These are phyloP conservation scores for Auricularia auricula-judae DNA, from an alignment of 768 basidiomycete genomes.

Conservation along the genomic window DNA sequence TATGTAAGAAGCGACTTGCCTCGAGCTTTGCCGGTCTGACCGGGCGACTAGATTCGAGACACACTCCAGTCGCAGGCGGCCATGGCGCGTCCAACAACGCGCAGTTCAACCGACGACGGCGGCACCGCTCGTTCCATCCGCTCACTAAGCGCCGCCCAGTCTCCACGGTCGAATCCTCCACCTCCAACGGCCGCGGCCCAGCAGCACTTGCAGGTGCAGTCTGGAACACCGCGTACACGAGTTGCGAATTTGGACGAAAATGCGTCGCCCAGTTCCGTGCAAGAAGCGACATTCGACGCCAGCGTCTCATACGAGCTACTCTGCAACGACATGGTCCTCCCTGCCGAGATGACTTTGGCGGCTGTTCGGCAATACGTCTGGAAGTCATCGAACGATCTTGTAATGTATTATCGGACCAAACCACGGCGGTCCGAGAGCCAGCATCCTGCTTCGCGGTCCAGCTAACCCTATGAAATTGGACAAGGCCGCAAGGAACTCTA, in stretches of 20 bases:
- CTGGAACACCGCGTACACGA: slow-evolving; percentile 1
- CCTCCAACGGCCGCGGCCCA: slow-evolving; percentile 6
- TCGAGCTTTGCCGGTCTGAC: not conserved
- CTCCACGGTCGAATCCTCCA: slow-evolving; percentile 2
- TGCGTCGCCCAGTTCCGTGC: not conserved
- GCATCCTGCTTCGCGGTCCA: too few species aligned
- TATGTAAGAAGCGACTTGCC: slow-evolving; percentile 40
- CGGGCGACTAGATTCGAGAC: not conserved
- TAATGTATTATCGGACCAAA: slow-evolving; percentile 60
- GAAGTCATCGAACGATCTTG: slow-evolving; percentile 62
- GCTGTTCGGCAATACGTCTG: slow-evolving; percentile 85
- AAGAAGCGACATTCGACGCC: slow-evolving; percentile 25
- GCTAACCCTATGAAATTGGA: too few species aligned
- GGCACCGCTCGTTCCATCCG: not conserved
- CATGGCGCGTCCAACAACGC: not conserved
- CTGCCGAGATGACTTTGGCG: slow-evolving; percentile 81
- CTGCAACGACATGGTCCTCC: slow-evolving; percentile 76
- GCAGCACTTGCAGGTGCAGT: slow-evolving; percentile 2
- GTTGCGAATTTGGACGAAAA: not conserved
- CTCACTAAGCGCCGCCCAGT: slow-evolving; percentile 6
- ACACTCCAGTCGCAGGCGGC: not conserved
- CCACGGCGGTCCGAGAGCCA: not conserved
- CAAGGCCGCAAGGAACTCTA: not conserved
- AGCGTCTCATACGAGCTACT: slow-evolving; percentile 69
- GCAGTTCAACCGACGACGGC: not conserved